phyloP scores from a whole-genome alignment of 306 rosid genomes.

The Styphnolobium japonicum region DNA sequence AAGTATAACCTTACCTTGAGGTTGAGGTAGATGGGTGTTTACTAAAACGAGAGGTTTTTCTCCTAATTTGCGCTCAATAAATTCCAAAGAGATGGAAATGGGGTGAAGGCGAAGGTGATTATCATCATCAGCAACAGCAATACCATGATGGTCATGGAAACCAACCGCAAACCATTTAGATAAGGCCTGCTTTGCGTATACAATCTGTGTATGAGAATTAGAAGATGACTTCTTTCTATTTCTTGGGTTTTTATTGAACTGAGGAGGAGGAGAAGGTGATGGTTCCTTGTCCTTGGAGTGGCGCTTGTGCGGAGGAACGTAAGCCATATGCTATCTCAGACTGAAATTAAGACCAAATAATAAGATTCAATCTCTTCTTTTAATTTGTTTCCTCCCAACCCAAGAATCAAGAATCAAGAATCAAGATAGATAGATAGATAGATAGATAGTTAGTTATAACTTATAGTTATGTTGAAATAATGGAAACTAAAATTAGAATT shows the following conservation, averaged over 20 bases:
- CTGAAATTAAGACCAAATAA: no score
- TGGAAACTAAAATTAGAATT: no score
- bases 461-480: no score
- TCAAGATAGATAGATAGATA: no score
- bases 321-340: constrained; percentile 48
- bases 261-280: constrained; percentile 34
- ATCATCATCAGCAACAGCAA: not conserved
- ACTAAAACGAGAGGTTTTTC: constrained; percentile 33
- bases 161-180: constrained; percentile 40
- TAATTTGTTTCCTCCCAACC: no score
- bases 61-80: not conserved
- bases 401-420: no score
- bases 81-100: constrained; percentile 12
- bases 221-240: not conserved
- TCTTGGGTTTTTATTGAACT: constrained; percentile 1
- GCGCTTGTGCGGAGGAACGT: constrained; percentile 60
- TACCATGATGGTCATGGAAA: constrained; percentile 5
- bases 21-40: not conserved
- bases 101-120: constrained; percentile 30
- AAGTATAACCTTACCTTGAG: constrained; percentile 36
- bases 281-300: constrained; percentile 23
- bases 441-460: no score
- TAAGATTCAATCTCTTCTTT: no score
- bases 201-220: not conserved
- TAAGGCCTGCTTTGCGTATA: constrained; percentile 14